Evolutionary conservation across 495 filamentous ascomycete genomes (phyloP).

Genomic region (Elaphomyces granulatus): DNA sequence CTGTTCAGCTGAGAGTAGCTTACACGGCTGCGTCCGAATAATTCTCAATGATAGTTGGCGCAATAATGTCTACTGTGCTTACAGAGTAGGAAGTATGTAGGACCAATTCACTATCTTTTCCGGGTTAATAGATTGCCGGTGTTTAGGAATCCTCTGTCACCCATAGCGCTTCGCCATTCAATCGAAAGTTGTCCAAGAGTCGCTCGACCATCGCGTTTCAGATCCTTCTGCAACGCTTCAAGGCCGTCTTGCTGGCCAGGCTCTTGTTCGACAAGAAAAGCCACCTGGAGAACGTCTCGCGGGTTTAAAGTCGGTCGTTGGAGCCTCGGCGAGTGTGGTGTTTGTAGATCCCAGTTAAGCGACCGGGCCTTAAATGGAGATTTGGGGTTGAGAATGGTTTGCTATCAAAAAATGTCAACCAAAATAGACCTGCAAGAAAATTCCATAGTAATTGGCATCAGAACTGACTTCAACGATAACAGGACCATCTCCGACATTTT

Average conservation of each 20-base stretch:
- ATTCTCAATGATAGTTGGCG: too few species aligned
- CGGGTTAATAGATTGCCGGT: constrained; percentile 69
- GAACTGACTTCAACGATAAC: constrained; percentile 30
- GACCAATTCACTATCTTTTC: constrained; percentile 30
- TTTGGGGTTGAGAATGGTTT: constrained; percentile 38
- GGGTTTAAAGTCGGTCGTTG: constrained; percentile 57
- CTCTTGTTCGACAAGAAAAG: constrained; percentile 68
- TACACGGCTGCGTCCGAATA: too few species aligned
- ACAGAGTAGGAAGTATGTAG: too few species aligned
- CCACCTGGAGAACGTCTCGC: constrained; percentile 81
- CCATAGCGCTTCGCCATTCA: constrained; percentile 81
- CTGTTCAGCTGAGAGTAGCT: too few species aligned
- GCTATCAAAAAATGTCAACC: too few species aligned
- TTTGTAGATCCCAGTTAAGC: constrained; percentile 41
- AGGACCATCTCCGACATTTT: constrained; percentile 59
- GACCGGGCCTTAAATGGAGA: constrained; percentile 41
- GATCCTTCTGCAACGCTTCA: constrained; percentile 34
- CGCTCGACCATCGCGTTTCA: constrained; percentile 44
- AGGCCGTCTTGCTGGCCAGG: constrained; percentile 31
- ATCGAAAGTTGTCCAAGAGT: constrained; percentile 71
- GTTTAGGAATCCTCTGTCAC: constrained; percentile 71
- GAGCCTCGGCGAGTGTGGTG: constrained; percentile 13
- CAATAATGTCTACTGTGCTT: too few species aligned
- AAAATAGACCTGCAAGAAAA: too few species aligned
- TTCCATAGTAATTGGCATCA: not conserved